A percentile compares a stretch with the other conserved stretches of the same genome.
Conservation (phyloP, 1,284 basidiomycete genomes). For the Pseudozyma sp. region DNA sequence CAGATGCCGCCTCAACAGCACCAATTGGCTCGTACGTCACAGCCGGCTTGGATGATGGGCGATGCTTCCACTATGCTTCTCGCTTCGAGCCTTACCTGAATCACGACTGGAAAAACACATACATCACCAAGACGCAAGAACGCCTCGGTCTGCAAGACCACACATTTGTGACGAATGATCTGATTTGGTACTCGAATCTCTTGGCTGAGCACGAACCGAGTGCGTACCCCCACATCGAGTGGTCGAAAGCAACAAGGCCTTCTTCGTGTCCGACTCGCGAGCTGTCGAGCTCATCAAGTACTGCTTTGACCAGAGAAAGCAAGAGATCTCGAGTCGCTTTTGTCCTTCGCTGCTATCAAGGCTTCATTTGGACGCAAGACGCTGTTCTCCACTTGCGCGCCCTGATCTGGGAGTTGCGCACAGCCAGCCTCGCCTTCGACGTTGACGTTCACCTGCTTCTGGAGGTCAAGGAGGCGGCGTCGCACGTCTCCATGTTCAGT, state of each 20-base stretch:
- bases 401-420: conserved; percentile 29
- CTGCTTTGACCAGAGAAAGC: neutral
- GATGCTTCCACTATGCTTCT: conserved; percentile 20
- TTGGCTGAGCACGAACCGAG: conserved; percentile 14
- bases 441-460: conserved; percentile 23
- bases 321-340: conserved; percentile 12
- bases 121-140: conserved; percentile 10
- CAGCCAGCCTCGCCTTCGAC: conserved; percentile 10
- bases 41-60: neutral
- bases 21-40: conserved; percentile 12
- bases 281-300: neutral
- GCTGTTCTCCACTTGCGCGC: conserved; percentile 23
- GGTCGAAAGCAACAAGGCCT: conserved; percentile 6
- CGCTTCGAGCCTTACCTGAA: conserved; percentile 12
- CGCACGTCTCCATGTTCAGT: conserved; percentile 20
- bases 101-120: conserved; percentile 17
- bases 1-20: too few relatives aligned
- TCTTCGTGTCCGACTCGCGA: neutral
- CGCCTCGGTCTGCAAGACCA: conserved; percentile 4
- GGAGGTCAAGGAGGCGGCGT: conserved; percentile 25
- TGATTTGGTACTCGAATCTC: conserved; percentile 28
- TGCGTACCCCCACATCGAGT: neutral
- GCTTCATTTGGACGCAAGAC: conserved; percentile 16
- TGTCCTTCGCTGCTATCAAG: conserved; percentile 27
- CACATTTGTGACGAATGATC: conserved; percentile 3